Percentiles rank a stretch among this genome's conserved stretches.
Conservation (phyloP, 257 asterid genomes). For the Solanum virginianum region DNA sequence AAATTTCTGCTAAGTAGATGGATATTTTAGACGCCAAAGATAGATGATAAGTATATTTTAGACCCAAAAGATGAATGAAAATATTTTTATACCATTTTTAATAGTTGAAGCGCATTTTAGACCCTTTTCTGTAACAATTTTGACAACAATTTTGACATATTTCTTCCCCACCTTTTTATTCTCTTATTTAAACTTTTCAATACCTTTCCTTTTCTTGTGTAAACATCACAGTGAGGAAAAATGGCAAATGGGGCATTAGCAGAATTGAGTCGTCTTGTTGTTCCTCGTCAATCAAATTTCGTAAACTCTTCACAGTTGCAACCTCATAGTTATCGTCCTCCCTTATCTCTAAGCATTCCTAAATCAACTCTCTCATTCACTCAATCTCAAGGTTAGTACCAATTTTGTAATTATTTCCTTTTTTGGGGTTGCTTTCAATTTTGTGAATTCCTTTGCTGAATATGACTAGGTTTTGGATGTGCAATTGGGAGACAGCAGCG, state of each 20-base stretch:
- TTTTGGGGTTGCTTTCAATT: not conserved
- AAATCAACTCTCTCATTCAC: not conserved
- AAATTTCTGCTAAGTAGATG: too few species aligned
- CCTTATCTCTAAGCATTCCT: not conserved
- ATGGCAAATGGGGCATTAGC: constrained; percentile 1
- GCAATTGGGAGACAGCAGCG: constrained; percentile 10
- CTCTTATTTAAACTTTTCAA: not conserved
- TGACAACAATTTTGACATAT: too few species aligned
- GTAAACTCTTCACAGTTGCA: not conserved
- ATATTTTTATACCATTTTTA: too few species aligned
- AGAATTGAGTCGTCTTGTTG: not conserved
- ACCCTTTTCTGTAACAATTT: too few species aligned
- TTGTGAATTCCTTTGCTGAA: not conserved
- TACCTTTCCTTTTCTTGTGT: not conserved
- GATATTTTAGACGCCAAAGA: too few species aligned
- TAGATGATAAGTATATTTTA: too few species aligned
- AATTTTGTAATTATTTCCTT: not conserved
- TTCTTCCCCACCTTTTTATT: not conserved
- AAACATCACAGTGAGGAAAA: not conserved
- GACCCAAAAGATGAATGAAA: accelerated
- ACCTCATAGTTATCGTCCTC: not conserved
- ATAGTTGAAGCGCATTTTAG: too few species aligned
- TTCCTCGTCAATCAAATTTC: not conserved
- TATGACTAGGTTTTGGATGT: constrained; percentile 22
- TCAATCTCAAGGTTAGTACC: not conserved